Evolutionary conservation across 306 rosid species (phyloP).

Genomic region (Malus orientalis): DNA sequence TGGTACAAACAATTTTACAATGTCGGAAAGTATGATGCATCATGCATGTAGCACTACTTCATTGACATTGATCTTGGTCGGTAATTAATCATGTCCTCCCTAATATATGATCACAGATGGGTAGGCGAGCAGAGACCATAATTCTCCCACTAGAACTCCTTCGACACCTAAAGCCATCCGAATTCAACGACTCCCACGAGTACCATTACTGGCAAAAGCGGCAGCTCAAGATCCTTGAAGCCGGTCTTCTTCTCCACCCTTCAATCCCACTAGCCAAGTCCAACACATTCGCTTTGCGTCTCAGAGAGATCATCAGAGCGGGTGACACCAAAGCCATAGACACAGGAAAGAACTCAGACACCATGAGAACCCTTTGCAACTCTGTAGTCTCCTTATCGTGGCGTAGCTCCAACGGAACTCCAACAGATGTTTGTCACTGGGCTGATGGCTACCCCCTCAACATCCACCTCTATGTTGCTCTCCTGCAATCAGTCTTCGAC

Average conservation of each 20-base stretch:
- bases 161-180: conserved; percentile 74
- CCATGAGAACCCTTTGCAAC: conserved; percentile 77
- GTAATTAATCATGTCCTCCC: neutral
- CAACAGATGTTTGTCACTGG: conserved; percentile 92
- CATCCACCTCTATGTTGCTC: conserved; percentile 57
- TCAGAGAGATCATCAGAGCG: conserved; percentile 43
- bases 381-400: conserved; percentile 84
- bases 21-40: too few species aligned
- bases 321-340: conserved; percentile 46
- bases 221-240: conserved; percentile 67
- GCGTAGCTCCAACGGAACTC: conserved; percentile 66
- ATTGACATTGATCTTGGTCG: too few species aligned
- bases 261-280: conserved; percentile 43
- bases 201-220: conserved; percentile 89
- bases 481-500: conserved; percentile 73
- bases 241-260: conserved; percentile 73
- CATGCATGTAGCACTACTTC: too few species aligned
- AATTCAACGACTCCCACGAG: conserved; percentile 73
- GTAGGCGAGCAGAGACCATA: conserved; percentile 85
- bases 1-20: too few species aligned
- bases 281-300: conserved; percentile 63
- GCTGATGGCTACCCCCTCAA: conserved; percentile 88
- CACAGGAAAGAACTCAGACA: conserved; percentile 74
- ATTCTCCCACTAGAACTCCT: conserved; percentile 85
- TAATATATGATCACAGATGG: conserved; percentile 38